Percentiles rank a stretch among this genome's conserved stretches.
These are phyloP conservation scores for Pichia sp. DNA, from an alignment of 1,139 yeast species.

Conservation along the genomic window DNA sequence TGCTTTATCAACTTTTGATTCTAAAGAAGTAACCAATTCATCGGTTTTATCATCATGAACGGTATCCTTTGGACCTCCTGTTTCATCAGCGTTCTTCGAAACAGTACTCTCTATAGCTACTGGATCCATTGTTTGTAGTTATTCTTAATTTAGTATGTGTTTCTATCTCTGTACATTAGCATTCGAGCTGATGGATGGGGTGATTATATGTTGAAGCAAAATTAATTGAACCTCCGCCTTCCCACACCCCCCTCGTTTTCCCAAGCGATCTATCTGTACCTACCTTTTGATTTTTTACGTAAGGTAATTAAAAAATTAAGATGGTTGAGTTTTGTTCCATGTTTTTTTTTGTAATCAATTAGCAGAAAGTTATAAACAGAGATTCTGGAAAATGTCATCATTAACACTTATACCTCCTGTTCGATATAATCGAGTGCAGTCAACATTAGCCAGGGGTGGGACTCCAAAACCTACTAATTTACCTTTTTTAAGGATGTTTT, in stretches of 20 bases:
- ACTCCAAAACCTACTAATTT: slow-evolving; percentile 75
- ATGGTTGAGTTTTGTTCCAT: too few relatives aligned
- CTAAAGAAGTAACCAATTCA: slow-evolving; percentile 44
- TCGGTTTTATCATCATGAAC: slow-evolving; percentile 36
- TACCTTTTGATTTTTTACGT: too few relatives aligned
- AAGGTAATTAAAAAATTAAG: too few relatives aligned
- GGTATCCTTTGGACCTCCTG: slow-evolving; percentile 7
- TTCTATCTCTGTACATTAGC: too few relatives aligned
- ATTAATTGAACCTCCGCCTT: too few relatives aligned
- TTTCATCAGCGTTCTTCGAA: slow-evolving; percentile 1
- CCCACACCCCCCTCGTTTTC: too few relatives aligned
- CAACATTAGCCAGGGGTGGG: slow-evolving; percentile 73
- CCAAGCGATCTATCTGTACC: too few relatives aligned
- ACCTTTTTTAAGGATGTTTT: slow-evolving; percentile 62
- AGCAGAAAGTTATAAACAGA: neutral
- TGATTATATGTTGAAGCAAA: too few relatives aligned
- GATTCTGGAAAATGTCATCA: slow-evolving; percentile 3
- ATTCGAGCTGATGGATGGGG: too few relatives aligned
- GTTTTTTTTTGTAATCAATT: too few relatives aligned
- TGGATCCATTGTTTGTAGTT: slow-evolving; percentile 14
- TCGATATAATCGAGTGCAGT: slow-evolving; percentile 66
- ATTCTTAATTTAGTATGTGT: too few relatives aligned
- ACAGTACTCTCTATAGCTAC: slow-evolving; percentile 13
- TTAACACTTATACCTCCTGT: slow-evolving; percentile 66
- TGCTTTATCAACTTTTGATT: slow-evolving; percentile 48